Percentiles rank a stretch among this genome's conserved stretches.
phyloP scores from a whole-genome alignment of 1,139 yeast genomes.

The Citeromyces hawaiiensis region DNA sequence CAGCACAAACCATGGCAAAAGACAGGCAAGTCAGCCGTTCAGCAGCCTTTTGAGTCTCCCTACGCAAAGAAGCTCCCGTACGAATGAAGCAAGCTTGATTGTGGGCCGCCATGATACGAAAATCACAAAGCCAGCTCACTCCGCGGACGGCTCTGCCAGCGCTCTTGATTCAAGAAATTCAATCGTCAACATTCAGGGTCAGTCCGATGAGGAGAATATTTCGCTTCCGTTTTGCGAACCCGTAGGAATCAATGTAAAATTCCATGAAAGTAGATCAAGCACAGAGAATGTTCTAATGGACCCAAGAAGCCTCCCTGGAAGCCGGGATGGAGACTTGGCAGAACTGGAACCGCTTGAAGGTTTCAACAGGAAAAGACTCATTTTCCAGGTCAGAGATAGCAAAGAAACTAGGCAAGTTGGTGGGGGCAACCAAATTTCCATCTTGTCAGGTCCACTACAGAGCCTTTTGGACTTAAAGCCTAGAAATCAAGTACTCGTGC shows the following conservation, averaged over 20 bases:
- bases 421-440: constrained; percentile 42
- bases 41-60: no score
- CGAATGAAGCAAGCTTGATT: no score
- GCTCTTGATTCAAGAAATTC: no score
- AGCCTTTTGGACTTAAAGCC: constrained; percentile 52
- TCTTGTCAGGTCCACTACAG: constrained; percentile 52
- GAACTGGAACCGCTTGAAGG: constrained; percentile 37
- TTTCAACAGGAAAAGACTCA: constrained; percentile 18
- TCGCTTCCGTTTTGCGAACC: constrained; percentile 14
- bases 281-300: constrained; percentile 53
- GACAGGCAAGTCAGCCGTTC: no score
- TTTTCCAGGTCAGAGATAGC: constrained; percentile 25
- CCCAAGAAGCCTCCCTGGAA: constrained; percentile 38
- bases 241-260: constrained; percentile 44
- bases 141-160: no score
- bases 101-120: no score
- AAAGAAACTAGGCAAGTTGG: constrained; percentile 11
- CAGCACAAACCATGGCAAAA: no score
- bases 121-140: no score
- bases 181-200: no score
- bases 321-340: constrained; percentile 61
- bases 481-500: constrained; percentile 46
- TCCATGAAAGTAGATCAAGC: constrained; percentile 58
- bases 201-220: background rate
- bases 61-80: no score